Evolutionary conservation across 129 eudicot genomes (phyloP).

Genomic region (Escallonia rubra): DNA sequence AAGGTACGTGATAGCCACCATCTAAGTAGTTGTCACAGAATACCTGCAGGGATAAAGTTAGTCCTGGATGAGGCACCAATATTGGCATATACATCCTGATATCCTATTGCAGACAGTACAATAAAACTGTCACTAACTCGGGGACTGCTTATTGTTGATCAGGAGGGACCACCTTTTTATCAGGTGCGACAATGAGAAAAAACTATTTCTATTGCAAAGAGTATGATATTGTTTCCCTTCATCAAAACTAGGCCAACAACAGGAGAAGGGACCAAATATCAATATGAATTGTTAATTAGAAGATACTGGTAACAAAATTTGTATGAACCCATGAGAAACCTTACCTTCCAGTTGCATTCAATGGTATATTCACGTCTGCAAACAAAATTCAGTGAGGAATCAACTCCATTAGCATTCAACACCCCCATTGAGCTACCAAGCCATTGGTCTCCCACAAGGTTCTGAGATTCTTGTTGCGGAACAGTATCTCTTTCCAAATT

Average conservation of each 20-base stretch:
- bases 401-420: slow-evolving; percentile 56
- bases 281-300: background rate
- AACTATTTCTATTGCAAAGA: too few relatives aligned
- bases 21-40: slow-evolving; percentile 97
- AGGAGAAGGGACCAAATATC: background rate
- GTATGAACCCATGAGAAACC: background rate
- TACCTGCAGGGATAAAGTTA: slow-evolving; percentile 48
- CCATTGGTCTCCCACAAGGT: slow-evolving; percentile 66
- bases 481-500: slow-evolving; percentile 36
- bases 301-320: background rate
- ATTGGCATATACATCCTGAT: too few relatives aligned
- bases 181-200: background rate
- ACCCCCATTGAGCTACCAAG: slow-evolving; percentile 68
- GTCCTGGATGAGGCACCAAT: background rate
- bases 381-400: slow-evolving; percentile 57
- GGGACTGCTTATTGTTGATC: background rate
- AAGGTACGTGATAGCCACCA: slow-evolving; percentile 96
- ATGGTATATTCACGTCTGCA: slow-evolving; percentile 81
- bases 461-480: slow-evolving; percentile 22
- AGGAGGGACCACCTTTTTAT: background rate
- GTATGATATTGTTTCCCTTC: background rate
- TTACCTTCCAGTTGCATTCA: slow-evolving; percentile 97
- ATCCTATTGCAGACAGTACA: background rate
- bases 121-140: background rate
- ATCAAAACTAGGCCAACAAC: background rate